phyloP scores from a whole-genome alignment of 1,284 basidiomycete species.

The Ustilago loliicola region DNA sequence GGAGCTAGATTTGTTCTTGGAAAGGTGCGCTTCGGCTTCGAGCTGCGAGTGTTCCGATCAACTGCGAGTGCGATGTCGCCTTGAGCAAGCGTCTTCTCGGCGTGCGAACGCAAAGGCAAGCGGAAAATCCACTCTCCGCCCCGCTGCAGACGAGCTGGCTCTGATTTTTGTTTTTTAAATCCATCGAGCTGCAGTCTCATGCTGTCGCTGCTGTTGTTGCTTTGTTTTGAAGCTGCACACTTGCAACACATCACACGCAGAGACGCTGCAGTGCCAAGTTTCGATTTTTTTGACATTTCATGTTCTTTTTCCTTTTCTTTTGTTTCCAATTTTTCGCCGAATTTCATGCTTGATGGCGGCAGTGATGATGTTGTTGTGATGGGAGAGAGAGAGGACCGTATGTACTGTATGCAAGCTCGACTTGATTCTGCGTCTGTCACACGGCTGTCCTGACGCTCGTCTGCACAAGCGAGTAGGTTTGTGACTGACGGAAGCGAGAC shows the following conservation, averaged over 20 bases:
- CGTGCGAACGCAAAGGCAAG: background rate
- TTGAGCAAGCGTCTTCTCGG: background rate
- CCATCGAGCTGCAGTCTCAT: conserved; percentile 12
- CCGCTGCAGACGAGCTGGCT: conserved; percentile 22
- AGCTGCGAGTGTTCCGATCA: conserved; percentile 16
- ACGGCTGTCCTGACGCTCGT: conserved; percentile 9
- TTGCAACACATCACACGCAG: background rate
- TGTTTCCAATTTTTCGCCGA: background rate
- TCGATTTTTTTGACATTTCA: background rate
- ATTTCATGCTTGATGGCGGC: conserved; percentile 2
- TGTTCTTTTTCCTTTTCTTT: conserved; percentile 7
- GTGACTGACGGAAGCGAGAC: conserved; percentile 6
- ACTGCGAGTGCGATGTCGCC: background rate
- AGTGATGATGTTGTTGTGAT: conserved; percentile 4
- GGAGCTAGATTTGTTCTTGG: conserved; percentile 16
- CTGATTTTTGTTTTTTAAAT: background rate
- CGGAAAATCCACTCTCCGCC: conserved; percentile 26
- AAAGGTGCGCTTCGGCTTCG: conserved; percentile 27
- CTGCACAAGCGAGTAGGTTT: background rate
- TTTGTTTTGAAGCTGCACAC: background rate
- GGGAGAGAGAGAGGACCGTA: background rate
- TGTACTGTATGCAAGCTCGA: background rate
- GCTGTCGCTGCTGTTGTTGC: background rate
- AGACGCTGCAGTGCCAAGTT: conserved; percentile 5
- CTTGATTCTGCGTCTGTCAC: conserved; percentile 20